Base-by-base conservation (phyloP, 1,284 basidiomycete species). In the Chondrostereum purpureum region DNA sequence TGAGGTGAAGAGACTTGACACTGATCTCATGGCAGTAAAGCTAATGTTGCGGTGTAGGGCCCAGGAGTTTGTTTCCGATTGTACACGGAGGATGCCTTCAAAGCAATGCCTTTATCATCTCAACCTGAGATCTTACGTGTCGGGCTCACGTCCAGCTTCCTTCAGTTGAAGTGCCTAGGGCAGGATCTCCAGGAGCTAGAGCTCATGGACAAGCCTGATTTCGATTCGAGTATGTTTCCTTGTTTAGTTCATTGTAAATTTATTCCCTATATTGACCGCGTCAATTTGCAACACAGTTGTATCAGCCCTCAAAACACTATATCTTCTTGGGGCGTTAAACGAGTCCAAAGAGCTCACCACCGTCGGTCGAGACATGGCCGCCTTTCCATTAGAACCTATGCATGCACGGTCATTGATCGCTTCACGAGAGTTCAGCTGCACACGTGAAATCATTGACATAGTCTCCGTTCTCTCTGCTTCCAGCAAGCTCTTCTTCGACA, bases 51-150 rank as follows among this genome's bases (percentile, higher is more conserved):
- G 46, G 27, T 55, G 46, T 47, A 88, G 83, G 82, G 88, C 10
- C 70, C 74, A 22, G 93, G 93, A 14, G 73, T 77, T 47, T 96
- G 93, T 60, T 95, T 88, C 66, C 79, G 93, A 21, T 67, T 97
- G 8, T 97, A 93, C 64, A 91, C 93, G 0, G 84, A 93, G 58
- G 70, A 78, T 10, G 75, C 80, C 2, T 96, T 86, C 64, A 68
- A 75, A 39, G 63, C 67, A 11, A 77, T 96, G 73, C 65, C 69
- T 1, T 60, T 75, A 17, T 79, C 88, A 16, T 73, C 83, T 18
- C 80, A 87, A 53, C 93, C 93, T 1, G 93, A 97, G 63, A 95
- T 97, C 46, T 77, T 85, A 50, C 78, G 93, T 17, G 88, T 84
- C 56, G 88, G 88, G 59, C 69, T 97, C 38, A 81, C 88, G 3